Conservation (phyloP, 1,139 yeast species). For the Yamadazyma jaroonii region DNA sequence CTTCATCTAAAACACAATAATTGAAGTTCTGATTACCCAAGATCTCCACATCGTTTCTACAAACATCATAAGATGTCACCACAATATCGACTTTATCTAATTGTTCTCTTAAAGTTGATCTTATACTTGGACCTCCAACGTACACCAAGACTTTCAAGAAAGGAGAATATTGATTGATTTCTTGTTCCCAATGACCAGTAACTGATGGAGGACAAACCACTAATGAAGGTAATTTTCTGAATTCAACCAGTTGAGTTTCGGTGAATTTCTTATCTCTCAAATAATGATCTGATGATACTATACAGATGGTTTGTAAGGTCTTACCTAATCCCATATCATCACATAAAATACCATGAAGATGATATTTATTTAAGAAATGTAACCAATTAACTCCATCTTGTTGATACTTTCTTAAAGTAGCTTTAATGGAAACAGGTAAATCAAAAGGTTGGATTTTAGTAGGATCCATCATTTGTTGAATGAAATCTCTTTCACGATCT, state of each 20-base stretch:
- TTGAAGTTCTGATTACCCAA: conserved; percentile 69
- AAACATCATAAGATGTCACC: conserved; percentile 94
- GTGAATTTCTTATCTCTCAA: conserved; percentile 68
- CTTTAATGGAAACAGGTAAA: conserved; percentile 87
- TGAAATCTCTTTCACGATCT: conserved; percentile 90
- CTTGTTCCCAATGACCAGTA: conserved; percentile 99
- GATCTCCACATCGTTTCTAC: conserved; percentile 81
- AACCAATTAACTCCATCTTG: conserved; percentile 99
- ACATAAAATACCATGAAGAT: conserved; percentile 93
- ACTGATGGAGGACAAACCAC: conserved; percentile 95
- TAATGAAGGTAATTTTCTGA: conserved; percentile 75
- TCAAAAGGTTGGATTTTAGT: conserved; percentile 83
- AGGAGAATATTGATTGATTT: conserved; percentile 86
- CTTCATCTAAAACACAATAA: conserved; percentile 96
- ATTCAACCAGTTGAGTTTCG: conserved; percentile 63
- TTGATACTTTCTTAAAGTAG: conserved; percentile 91
- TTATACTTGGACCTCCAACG: conserved; percentile 86
- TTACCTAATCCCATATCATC: conserved; percentile 99
- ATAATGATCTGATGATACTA: conserved; percentile 94
- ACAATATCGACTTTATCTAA: conserved; percentile 72
- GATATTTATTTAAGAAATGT: conserved; percentile 91
- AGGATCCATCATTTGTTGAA: conserved; percentile 99
- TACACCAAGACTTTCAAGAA: conserved; percentile 79
- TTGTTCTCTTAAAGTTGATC: conserved; percentile 54
- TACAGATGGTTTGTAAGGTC: conserved; percentile 94